These are phyloP conservation scores for Jacaranda mimosifolia DNA, from an alignment of 257 asterid genomes.

Conservation along the genomic window DNA sequence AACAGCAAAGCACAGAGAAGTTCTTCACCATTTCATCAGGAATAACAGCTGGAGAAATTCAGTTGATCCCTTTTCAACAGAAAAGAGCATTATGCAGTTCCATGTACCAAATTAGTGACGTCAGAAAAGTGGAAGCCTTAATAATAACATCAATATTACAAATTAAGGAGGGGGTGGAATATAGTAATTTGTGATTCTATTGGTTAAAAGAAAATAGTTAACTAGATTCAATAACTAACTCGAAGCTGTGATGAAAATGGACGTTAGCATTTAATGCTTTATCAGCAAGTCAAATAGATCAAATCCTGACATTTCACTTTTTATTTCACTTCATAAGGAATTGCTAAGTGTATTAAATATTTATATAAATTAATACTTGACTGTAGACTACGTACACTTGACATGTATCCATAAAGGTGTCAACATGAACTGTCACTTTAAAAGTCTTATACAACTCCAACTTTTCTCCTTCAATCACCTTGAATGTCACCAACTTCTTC, in stretches of 20 bases:
- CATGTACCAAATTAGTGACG: not conserved
- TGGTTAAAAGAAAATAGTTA: no score
- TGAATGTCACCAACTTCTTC: constrained; percentile 47
- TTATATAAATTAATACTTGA: no score
- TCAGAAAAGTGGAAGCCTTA: not conserved
- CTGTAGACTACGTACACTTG: no score
- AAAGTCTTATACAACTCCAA: constrained; percentile 51
- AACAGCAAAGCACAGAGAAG: not conserved
- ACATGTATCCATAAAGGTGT: constrained; percentile 2
- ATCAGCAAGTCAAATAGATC: no score
- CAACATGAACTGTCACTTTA: constrained; percentile 37
- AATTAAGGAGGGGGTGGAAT: not conserved
- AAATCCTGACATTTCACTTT: no score
- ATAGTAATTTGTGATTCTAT: no score
- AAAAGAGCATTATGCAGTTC: not conserved
- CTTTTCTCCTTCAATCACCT: constrained; percentile 48
- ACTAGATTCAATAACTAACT: no score
- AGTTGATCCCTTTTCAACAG: not conserved
- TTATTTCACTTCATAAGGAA: no score
- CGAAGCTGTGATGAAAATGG: no score
- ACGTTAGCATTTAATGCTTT: no score
- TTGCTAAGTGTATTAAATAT: no score
- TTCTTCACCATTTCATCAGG: not conserved
- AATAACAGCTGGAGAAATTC: not conserved
- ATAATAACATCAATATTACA: not conserved